phyloP scores from a whole-genome alignment of 106 monocot genomes.

The Narthecium ossifragum region DNA sequence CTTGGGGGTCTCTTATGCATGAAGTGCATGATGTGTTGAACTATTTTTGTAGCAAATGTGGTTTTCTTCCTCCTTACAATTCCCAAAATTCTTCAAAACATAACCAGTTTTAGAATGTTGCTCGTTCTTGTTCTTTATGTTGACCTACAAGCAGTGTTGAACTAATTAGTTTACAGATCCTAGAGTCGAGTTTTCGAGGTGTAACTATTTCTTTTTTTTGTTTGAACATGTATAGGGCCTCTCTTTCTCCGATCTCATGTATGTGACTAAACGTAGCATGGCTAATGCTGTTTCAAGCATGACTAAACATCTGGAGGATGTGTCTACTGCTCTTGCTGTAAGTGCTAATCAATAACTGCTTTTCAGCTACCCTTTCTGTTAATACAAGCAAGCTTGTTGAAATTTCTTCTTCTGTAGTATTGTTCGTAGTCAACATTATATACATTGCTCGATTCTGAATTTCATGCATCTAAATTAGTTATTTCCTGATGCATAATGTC shows the following conservation, averaged over 20 bases:
- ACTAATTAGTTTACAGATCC: neutral
- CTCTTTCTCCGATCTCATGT: conserved; percentile 85
- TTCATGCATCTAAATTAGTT: neutral
- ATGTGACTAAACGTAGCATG: conserved; percentile 92
- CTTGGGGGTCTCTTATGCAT: too few relatives aligned
- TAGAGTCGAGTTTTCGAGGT: neutral
- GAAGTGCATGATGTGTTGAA: too few relatives aligned
- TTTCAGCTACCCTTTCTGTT: neutral
- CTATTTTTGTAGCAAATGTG: too few relatives aligned
- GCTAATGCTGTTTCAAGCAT: conserved; percentile 88
- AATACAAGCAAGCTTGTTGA: neutral
- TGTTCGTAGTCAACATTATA: neutral
- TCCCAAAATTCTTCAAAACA: too few relatives aligned
- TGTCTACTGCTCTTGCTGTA: conserved; percentile 85
- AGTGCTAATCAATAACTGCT: conserved; percentile 6
- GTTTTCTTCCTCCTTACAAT: too few relatives aligned
- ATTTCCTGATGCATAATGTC: neutral
- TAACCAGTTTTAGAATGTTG: too few relatives aligned
- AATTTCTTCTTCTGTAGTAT: neutral
- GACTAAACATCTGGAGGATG: conserved; percentile 85
- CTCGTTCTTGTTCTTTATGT: neutral
- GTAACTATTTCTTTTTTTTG: conserved; percentile 4
- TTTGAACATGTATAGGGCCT: conserved; percentile 39
- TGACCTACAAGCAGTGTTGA: too few relatives aligned
- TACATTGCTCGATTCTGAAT: neutral